Evolutionary conservation across 768 basidiomycete species (phyloP), one percentile per base, ranked within the genome.

Genomic region (Neoboletus subvelutipes): DNA sequence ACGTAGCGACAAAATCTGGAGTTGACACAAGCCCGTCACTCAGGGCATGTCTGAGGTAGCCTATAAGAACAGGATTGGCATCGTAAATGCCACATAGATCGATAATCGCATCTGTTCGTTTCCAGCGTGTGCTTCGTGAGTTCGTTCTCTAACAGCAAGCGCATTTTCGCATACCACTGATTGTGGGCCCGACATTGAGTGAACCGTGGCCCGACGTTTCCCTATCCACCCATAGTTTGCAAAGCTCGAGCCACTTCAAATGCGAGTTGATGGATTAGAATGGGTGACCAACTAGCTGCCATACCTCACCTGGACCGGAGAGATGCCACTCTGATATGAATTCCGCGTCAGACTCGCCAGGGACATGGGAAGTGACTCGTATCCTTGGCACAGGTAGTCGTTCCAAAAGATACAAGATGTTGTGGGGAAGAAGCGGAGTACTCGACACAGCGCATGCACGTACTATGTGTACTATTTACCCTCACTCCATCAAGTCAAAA

Each of bases 261-360:
- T 34, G 37, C 5, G 20, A 22, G 15, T 26, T 34, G 45, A 45
- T 52, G 22, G 51, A 22, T 63, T 48, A 45, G 50, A 52, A 46
- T 57, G 20, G 22, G 34, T 26, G 33, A 31, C 28, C n/a, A 51
- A 3, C 49, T 20, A 46, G 17, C 22, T 28, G 31, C 1, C 12
- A 3, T 18, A 45, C 68, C 79, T 65, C 63, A 88, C 89, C 77
- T 88, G 88, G 17, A 69, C 58, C 22, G 88, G 75, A 47, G 85
- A 77, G 20, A 90, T 71, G 8, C 89, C 88, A 65, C 80, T 83
- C 63, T 89, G 85, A 58, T 88, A 90, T 39, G 85, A 82, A 68
- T 90, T 90, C 55, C 86, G 77, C 17, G 89, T 88, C 45, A 92
- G 72, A 55, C 83, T 87, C 37, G 79, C 79, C 39, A 91, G 67